phyloP scores from a whole-genome alignment of 2,329 filamentous ascomycete genomes.

The Xylariaceae sp. region DNA sequence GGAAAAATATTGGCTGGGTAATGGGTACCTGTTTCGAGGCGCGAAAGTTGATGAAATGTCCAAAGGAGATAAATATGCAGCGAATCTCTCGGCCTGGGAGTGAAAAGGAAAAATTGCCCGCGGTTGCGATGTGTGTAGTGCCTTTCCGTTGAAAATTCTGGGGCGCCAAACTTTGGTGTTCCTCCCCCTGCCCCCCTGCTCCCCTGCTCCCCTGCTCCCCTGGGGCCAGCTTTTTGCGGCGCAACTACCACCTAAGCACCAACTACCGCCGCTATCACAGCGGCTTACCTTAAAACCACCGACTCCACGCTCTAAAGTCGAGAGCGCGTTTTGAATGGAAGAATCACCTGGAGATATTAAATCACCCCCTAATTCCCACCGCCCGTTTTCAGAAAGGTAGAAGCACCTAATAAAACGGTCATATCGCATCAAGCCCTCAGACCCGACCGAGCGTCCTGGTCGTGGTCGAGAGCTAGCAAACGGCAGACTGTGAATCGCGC shows the following conservation, averaged over 20 bases:
- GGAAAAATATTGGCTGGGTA: not conserved
- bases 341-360: not conserved
- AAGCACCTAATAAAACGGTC: not conserved
- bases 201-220: too few species aligned
- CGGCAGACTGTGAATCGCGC: slow-evolving; percentile 12
- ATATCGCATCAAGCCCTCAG: slow-evolving; percentile 5
- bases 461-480: slow-evolving; percentile 16
- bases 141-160: slow-evolving; percentile 21
- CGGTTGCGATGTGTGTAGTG: slow-evolving; percentile 13
- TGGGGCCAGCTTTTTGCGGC: slow-evolving; percentile 17
- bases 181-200: too few species aligned
- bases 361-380: not conserved
- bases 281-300: not conserved
- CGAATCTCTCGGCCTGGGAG: not conserved
- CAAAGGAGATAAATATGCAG: not conserved
- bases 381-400: not conserved
- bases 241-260: slow-evolving; percentile 1
- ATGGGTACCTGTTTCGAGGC: not conserved
- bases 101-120: slow-evolving; percentile 1
- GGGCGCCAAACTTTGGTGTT: slow-evolving; percentile 29
- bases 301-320: not conserved
- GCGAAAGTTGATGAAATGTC: not conserved
- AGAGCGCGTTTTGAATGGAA: not conserved
- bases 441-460: slow-evolving; percentile 19
- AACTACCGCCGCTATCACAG: slow-evolving; percentile 1